Base-by-base conservation (phyloP, 805 yeast species). In the Suhomyces xylopsoci region DNA sequence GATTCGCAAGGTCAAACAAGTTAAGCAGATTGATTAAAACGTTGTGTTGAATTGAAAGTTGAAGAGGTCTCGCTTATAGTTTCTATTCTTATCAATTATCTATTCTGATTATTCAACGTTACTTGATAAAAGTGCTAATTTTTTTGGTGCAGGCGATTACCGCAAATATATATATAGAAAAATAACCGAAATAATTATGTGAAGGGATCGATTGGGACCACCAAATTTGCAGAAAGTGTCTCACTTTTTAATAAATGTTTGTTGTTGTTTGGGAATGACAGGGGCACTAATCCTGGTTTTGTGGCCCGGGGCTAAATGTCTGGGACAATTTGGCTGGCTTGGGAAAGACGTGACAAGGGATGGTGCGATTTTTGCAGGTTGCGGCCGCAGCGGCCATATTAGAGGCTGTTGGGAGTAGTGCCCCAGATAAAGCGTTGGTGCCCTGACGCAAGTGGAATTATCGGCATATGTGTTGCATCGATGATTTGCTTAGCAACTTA, bases 191-290 rank as follows among this genome's bases (percentile, higher is more conserved):
- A 25, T 26, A 46, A 12, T 38, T 17, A 17, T 17, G 14, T 38
- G 12, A 42, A 5, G 30, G 17, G n/a, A 20, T 24, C 9, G 14
- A 14, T 5, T 8, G 30, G 17, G 40, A 45, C 17, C 48, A 17
- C n/a, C 22, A 32, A 26, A 36, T 36, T 3, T 36, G 24, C 24
- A 15, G n/a, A 38, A 30, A 45, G 49, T 47, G 49, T 47, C 49
- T 47, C 49, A 47, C 49, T 34, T 47, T 47, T 32, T 34, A 22
- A 30, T 46, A 28, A 19, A 34, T 47, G 49, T 47, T 47, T 47
- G 49, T 47, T 47, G 20, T 47, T 47, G 43, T 47, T 34, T 47
- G 28, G 22, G 32, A 45, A 24, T 22, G 45, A n/a, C 45, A 38
- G 42, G 42, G 42, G 42, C 42, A 8, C 15, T 19, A 32, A 30